Conservation (phyloP, 2,329 filamentous ascomycete genomes). For the Verticillium alfalfae region DNA sequence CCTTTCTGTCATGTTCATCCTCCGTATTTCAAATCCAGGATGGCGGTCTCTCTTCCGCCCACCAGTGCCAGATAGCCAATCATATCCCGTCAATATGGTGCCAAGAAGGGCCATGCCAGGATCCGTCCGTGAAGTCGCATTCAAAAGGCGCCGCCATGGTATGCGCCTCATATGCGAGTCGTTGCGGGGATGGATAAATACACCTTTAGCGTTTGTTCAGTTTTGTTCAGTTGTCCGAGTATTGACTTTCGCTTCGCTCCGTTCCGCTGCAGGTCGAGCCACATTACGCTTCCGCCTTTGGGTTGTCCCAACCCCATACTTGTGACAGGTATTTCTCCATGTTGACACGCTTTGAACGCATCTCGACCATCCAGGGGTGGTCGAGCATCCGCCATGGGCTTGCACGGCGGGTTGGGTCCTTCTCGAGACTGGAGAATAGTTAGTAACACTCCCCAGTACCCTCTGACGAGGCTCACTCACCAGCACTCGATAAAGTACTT, state of each 20-base stretch:
- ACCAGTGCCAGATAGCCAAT: background rate
- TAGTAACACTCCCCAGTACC: background rate
- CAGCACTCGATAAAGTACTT: conserved; percentile 99
- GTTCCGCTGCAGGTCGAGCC: background rate
- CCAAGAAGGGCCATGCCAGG: background rate
- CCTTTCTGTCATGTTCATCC: background rate
- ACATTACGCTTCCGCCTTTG: background rate
- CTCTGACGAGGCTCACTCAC: conserved; percentile 50
- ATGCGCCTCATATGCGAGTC: background rate
- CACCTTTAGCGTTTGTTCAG: background rate
- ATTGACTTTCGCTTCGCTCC: background rate
- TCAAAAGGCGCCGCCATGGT: background rate
- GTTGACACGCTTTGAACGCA: conserved; percentile 93
- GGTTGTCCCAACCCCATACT: conserved; percentile 89
- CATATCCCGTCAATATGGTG: background rate
- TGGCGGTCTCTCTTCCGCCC: background rate
- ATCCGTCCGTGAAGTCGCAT: background rate
- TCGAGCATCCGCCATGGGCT: conserved; percentile 99
- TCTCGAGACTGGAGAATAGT: conserved; percentile 67
- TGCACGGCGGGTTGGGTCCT: conserved; percentile 79
- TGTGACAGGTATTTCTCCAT: conserved; percentile 91
- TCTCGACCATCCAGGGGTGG: conserved; percentile 97
- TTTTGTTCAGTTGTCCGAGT: background rate
- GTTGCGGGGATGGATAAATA: background rate
- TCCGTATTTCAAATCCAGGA: background rate